A percentile compares a stretch with the other conserved stretches of the same genome.
Evolutionary conservation across 805 yeast species (phyloP).

Genomic region (Kodamaea sagamina): DNA sequence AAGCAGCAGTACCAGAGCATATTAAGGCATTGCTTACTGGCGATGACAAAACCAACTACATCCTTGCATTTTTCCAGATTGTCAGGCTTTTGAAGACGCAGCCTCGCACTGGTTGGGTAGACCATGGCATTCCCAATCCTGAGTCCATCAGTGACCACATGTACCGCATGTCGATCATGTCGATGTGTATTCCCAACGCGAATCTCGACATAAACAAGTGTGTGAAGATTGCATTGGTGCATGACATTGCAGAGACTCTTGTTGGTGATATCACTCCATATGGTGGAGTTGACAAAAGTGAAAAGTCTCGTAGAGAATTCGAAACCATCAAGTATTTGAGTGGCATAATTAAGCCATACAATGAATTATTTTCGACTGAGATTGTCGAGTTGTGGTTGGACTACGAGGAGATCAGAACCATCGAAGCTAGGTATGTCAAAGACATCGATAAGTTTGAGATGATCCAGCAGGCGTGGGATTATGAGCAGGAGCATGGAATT

Average conservation of each 20-base stretch:
- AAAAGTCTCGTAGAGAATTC: conserved; percentile 81
- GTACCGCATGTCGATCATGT: conserved; percentile 88
- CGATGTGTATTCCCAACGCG: conserved; percentile 64
- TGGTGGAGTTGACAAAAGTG: conserved; percentile 69
- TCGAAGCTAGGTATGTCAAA: conserved; percentile 88
- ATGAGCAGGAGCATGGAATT: conserved; percentile 66
- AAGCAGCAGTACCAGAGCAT: conserved; percentile 47
- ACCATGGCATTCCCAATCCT: conserved; percentile 54
- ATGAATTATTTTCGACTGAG: conserved; percentile 60
- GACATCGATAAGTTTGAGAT: conserved; percentile 92
- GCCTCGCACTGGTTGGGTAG: conserved; percentile 93
- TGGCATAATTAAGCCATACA: conserved; percentile 63
- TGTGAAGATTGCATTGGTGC: conserved; percentile 83
- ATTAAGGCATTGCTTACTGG: conserved; percentile 37
- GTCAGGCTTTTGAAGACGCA: conserved; percentile 73
- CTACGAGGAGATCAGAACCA: conserved; percentile 78
- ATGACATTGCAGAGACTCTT: conserved; percentile 90
- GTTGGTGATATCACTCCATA: conserved; percentile 92
- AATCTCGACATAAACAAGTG: conserved; percentile 65
- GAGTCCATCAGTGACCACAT: conserved; percentile 91
- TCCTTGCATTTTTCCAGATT: conserved; percentile 62
- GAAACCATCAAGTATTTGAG: conserved; percentile 69
- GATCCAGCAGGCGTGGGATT: conserved; percentile 79
- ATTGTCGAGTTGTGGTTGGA: conserved; percentile 78
- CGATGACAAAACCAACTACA: conserved; percentile 43